Evolutionary conservation across 257 asterid genomes (phyloP).

Genomic region (Solanum paucissectum): DNA sequence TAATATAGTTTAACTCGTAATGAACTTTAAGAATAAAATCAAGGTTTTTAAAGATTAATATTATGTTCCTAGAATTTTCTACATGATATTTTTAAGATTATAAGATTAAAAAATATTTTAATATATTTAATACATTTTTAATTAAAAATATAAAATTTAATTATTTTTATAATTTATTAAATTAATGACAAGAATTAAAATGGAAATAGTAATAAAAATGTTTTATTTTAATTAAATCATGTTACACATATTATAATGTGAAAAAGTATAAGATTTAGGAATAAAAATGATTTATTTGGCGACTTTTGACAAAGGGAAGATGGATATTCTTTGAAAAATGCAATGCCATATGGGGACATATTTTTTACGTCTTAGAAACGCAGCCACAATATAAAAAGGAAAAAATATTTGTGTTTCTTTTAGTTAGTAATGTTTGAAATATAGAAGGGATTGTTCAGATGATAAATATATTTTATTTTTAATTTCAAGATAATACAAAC

Average conservation of each 20-base stretch:
- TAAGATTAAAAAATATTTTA: too few species aligned
- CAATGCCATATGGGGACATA: not conserved
- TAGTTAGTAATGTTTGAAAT: rapidly evolving
- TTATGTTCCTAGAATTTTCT: too few species aligned
- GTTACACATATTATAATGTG: not conserved
- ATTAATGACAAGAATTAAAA: not conserved
- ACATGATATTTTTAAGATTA: too few species aligned
- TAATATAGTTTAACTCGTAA: not conserved
- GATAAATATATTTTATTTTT: not conserved
- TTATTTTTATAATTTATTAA: too few species aligned
- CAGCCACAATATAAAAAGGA: not conserved
- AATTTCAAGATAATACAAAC: not conserved
- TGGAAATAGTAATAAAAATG: not conserved
- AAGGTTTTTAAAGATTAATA: not conserved
- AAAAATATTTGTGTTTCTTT: not conserved
- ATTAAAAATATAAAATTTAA: too few species aligned
- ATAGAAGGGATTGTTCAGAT: not conserved
- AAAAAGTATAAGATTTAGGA: not conserved
- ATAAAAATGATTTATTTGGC: not conserved
- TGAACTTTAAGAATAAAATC: not conserved
- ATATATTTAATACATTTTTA: too few species aligned
- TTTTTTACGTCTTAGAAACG: not conserved
- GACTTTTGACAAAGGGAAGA: not conserved
- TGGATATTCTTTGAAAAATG: not conserved
- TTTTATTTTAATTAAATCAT: not conserved